Evolutionary conservation across 306 rosid species (phyloP), one percentile per base, ranked within the genome.

Genomic region (Prunus davidiana): DNA sequence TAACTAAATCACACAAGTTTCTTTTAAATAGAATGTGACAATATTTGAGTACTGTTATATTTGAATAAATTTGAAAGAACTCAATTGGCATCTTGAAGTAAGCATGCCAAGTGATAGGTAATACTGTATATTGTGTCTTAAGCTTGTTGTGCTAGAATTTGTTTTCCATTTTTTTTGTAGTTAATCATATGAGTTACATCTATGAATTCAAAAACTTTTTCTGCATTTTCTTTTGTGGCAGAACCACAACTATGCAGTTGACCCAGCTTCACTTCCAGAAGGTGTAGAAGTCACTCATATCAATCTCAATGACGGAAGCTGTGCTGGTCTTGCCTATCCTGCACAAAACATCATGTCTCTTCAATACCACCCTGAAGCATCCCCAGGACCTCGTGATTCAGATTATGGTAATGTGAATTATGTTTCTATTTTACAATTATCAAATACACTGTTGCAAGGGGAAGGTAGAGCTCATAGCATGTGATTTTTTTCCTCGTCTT

Each of bases 301-400:
- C 82, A 95, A 92, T 83, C 97, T 92, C 14, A 95, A 95, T 8
- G 96, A 95, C 73, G 87, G 92, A 78, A 95, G 92, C 79, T 92
- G 96, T 74, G 97, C 97, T 10, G 98, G 98, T 49, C 95, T 95
- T 71, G 89, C 96, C 45, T 95, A 84, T 74, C 96, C 97, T 13
- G 88, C 96, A 54, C 78, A 71, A 69, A 88, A 82, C 70, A 81
- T 92, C 16, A 88, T 95, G 96, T 95, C 98, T 61, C 91, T 95
- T 82, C 97, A 95, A 73, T 92, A 92, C 88, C 98, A 95, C 79
- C 98, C 98, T 41, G 97, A 95, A 89, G 97, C 98, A 55, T 95
- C 98, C 24, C 98, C 98, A 0, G 98, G 98, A 72, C 98, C 97
- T 79, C 98, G 90, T 76, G 98, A 95, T 87, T 92, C 97, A 7